phyloP scores from a whole-genome alignment of 805 yeast genomes.

The Metschnikowia dekortorum region DNA sequence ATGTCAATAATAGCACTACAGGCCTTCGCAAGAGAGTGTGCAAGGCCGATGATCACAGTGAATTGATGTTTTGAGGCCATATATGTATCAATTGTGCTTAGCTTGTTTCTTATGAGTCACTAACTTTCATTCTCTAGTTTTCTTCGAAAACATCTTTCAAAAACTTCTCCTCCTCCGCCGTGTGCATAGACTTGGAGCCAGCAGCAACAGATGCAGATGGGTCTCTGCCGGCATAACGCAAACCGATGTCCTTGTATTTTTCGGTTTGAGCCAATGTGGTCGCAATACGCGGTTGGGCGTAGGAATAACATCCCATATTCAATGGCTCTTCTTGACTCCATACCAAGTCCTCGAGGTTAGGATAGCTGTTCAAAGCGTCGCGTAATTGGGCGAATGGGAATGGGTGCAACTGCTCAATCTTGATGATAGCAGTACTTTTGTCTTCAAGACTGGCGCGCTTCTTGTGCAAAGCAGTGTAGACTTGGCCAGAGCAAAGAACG shows the following conservation, averaged over 20 bases:
- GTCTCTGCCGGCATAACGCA: constrained; percentile 95
- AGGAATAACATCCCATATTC: constrained; percentile 90
- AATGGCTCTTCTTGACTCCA: constrained; percentile 99
- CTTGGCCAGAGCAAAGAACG: constrained; percentile 88
- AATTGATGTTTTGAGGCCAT: no score
- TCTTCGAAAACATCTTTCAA: constrained; percentile 53
- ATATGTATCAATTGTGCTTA: not conserved
- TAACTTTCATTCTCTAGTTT: constrained; percentile 6
- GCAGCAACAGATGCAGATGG: constrained; percentile 99
- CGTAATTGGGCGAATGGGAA: constrained; percentile 96
- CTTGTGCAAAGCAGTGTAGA: constrained; percentile 86
- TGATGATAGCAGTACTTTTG: constrained; percentile 82
- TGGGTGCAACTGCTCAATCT: constrained; percentile 94
- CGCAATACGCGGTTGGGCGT: constrained; percentile 74
- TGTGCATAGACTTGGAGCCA: constrained; percentile 86
- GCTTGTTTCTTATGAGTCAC: not conserved
- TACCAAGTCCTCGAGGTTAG: constrained; percentile 80
- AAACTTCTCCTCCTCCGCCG: constrained; percentile 84
- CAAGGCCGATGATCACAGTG: no score
- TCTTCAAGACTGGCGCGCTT: constrained; percentile 74
- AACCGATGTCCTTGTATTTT: constrained; percentile 49
- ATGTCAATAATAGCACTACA: no score
- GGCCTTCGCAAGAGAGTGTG: no score
- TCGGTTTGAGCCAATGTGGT: constrained; percentile 75
- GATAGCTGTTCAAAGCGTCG: constrained; percentile 75